Evolutionary conservation across 208 protist genomes (phyloP).

Genomic region (Trypanosomatidae sp.): DNA sequence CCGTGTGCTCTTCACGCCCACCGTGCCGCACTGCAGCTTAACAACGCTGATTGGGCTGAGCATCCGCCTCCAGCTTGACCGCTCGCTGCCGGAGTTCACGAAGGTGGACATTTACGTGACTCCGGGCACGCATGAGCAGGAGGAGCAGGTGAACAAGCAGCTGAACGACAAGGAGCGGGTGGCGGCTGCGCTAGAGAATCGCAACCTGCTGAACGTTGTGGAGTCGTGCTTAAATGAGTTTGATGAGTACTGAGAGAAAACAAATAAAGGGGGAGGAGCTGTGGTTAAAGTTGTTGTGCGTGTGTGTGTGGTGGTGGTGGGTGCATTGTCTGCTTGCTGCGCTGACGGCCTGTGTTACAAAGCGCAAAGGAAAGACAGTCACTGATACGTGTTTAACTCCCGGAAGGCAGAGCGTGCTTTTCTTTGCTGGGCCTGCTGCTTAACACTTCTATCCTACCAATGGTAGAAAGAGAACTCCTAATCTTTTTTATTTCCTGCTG

Average conservation of each 20-base stretch:
- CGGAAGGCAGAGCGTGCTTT: too few species aligned
- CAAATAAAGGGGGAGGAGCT: too few species aligned
- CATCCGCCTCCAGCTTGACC: constrained; percentile 96
- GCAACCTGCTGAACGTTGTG: constrained; percentile 81
- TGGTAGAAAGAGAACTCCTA: too few species aligned
- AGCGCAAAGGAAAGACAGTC: too few species aligned
- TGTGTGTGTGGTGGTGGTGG: background rate
- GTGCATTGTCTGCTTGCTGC: too few species aligned
- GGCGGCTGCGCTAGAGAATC: constrained; percentile 97
- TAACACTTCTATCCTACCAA: too few species aligned
- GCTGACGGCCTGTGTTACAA: too few species aligned
- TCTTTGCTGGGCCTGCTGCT: too few species aligned
- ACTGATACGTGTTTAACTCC: too few species aligned
- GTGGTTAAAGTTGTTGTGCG: background rate
- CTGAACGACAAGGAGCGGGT: constrained; percentile 99
- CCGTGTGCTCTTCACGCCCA: constrained; percentile 96
- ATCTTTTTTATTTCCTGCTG: too few species aligned
- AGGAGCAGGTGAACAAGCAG: constrained; percentile 98
- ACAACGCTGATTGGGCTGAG: constrained; percentile 98
- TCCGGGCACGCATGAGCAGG: constrained; percentile 93
- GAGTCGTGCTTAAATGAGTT: constrained; percentile 85
- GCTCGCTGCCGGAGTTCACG: constrained; percentile 92
- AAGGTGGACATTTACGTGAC: constrained; percentile 96
- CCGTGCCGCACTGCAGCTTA: constrained; percentile 98
- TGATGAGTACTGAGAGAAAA: constrained; percentile 21